Evolutionary conservation across 1,139 yeast genomes (phyloP).

Genomic region (Cylindricascospora bacillispora): DNA sequence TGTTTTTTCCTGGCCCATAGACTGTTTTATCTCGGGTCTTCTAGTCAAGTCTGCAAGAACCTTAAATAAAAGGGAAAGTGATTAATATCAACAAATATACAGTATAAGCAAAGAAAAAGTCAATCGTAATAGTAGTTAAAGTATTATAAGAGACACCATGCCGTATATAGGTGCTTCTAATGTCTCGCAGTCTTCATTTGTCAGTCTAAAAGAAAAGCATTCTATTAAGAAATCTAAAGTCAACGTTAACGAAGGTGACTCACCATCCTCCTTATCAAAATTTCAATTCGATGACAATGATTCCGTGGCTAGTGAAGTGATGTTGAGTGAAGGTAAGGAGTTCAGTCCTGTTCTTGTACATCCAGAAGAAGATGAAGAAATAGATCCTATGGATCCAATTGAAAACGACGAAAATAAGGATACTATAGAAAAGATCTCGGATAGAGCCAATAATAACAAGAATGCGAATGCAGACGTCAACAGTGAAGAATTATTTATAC

Average conservation of each 20-base stretch:
- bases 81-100: too few relatives aligned
- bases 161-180: constrained; percentile 17
- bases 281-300: not conserved
- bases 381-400: not conserved
- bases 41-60: too few relatives aligned
- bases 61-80: too few relatives aligned
- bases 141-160: too few relatives aligned
- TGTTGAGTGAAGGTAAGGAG: not conserved
- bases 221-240: constrained; percentile 5
- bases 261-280: constrained; percentile 1
- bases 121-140: too few relatives aligned
- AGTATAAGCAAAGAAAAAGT: too few relatives aligned
- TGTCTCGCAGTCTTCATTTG: constrained; percentile 10
- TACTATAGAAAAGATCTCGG: not conserved
- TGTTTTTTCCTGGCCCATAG: too few relatives aligned
- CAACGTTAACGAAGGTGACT: not conserved
- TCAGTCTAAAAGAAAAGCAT: constrained; percentile 13
- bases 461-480: constrained; percentile 1
- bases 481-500: constrained; percentile 1
- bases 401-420: not conserved
- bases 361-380: not conserved
- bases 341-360: not conserved
- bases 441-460: too few relatives aligned
- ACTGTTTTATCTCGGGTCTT: too few relatives aligned
- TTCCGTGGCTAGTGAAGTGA: not conserved